A percentile compares a stretch with the other conserved stretches of the same genome.
Conservation (phyloP, 352 stramenopile species). For the Phytopythium chamaehyphon region DNA sequence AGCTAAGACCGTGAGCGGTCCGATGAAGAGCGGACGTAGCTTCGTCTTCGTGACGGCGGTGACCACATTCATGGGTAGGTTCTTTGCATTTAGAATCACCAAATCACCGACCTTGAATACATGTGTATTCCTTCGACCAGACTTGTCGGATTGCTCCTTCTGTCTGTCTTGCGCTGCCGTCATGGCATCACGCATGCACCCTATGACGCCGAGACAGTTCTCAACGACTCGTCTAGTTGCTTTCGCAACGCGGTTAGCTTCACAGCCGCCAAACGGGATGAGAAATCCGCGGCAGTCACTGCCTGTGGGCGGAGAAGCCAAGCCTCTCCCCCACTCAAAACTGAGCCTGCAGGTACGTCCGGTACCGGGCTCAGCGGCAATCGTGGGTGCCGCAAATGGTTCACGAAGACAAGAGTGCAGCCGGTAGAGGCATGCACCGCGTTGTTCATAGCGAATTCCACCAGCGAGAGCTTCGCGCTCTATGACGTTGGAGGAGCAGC, state of each 20-base stretch:
- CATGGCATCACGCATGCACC: conserved; percentile 14
- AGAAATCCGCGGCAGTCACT: background rate
- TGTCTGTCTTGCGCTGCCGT: conserved; percentile 12
- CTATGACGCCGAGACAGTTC: conserved; percentile 8
- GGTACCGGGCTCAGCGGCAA: conserved; percentile 8
- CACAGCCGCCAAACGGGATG: background rate
- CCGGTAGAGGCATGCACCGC: conserved; percentile 17
- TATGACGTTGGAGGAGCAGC: conserved; percentile 10
- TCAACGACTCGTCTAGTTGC: conserved; percentile 10
- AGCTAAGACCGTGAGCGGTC: conserved; percentile 17
- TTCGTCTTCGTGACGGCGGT: conserved; percentile 12
- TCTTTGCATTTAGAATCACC: conserved; percentile 15
- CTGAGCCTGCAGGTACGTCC: background rate
- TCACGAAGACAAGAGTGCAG: conserved; percentile 16
- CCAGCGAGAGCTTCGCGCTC: conserved; percentile 10
- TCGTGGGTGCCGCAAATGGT: conserved; percentile 8
- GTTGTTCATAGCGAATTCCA: conserved; percentile 27
- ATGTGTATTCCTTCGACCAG: conserved; percentile 7
- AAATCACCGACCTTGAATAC: conserved; percentile 13
- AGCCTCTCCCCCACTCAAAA: conserved; percentile 5
- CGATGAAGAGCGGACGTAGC: conserved; percentile 13
- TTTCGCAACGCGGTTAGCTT: background rate
- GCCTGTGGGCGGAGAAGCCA: background rate
- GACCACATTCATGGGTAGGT: conserved; percentile 10
- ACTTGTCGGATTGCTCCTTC: conserved; percentile 11